These are phyloP conservation scores for Bacidia gigantensis DNA, from an alignment of 495 filamentous ascomycete species.

Conservation along the genomic window DNA sequence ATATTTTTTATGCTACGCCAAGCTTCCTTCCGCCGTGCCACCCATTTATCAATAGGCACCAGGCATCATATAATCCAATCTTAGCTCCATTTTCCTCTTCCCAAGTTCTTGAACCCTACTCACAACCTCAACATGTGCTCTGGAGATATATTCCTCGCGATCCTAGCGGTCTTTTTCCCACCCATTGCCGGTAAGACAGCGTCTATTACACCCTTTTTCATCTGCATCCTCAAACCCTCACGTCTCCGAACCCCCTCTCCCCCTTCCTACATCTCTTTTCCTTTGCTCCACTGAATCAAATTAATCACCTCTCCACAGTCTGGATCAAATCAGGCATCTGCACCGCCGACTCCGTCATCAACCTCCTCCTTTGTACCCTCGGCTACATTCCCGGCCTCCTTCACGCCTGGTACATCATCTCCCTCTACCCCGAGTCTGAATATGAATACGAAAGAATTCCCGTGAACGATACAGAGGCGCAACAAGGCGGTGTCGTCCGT, in stretches of 20 bases:
- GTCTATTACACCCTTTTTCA: background rate
- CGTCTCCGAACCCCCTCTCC: constrained; percentile 13
- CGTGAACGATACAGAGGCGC: constrained; percentile 36
- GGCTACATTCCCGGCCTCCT: constrained; percentile 85
- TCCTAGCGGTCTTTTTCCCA: constrained; percentile 86
- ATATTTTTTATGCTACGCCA: background rate
- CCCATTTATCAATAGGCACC: background rate
- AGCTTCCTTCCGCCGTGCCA: background rate
- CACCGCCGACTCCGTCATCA: constrained; percentile 86
- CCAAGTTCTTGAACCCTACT: background rate
- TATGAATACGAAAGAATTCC: constrained; percentile 49
- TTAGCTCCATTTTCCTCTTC: background rate
- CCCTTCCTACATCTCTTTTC: constrained; percentile 6
- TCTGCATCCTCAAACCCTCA: background rate
- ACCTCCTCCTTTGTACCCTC: constrained; percentile 78
- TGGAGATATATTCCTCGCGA: constrained; percentile 71
- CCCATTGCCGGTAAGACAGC: constrained; percentile 66
- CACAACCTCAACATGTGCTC: constrained; percentile 35
- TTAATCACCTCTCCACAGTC: constrained; percentile 37
- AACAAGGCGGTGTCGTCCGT: constrained; percentile 29
- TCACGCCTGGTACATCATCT: constrained; percentile 97
- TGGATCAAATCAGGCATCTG: constrained; percentile 95
- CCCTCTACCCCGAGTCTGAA: constrained; percentile 63
- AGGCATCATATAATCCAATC: background rate
- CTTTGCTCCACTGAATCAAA: background rate